Percentiles rank a stretch among this genome's conserved stretches.
Evolutionary conservation across 2,329 filamentous ascomycete species (phyloP).

Genomic region (Furcasterigmium sp.): DNA sequence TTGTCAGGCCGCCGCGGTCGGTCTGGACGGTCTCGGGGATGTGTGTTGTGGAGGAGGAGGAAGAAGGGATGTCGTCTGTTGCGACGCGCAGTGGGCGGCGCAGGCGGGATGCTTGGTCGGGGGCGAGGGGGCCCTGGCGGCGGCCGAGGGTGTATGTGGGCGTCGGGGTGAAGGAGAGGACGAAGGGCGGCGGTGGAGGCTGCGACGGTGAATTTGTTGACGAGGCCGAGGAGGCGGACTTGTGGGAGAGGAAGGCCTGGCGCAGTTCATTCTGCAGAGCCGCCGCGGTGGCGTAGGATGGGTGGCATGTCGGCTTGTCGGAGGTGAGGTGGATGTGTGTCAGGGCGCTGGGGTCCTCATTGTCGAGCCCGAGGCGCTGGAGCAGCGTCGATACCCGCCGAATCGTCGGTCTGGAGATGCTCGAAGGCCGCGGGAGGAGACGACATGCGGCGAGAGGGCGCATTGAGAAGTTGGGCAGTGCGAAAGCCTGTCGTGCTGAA

Average conservation of each 20-base stretch:
- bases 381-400: background rate
- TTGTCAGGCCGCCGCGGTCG: constrained; percentile 83
- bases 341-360: constrained; percentile 2
- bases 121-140: constrained; percentile 57
- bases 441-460: background rate
- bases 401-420: background rate
- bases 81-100: constrained; percentile 30
- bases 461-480: background rate
- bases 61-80: background rate
- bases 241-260: constrained; percentile 26
- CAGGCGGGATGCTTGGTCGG: constrained; percentile 39
- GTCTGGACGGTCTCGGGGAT: constrained; percentile 62
- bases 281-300: constrained; percentile 8
- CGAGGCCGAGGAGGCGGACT: constrained; percentile 11
- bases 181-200: constrained; percentile 55
- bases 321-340: constrained; percentile 9
- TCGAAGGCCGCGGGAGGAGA: background rate
- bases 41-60: constrained; percentile 18
- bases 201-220: constrained; percentile 10
- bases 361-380: background rate
- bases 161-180: constrained; percentile 77
- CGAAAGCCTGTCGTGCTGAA: too few species aligned
- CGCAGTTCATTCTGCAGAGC: constrained; percentile 20
- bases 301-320: background rate
- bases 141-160: constrained; percentile 90